Conservation (phyloP, 2,329 filamentous ascomycete species). For the Sporothrix pseudoabietina region DNA sequence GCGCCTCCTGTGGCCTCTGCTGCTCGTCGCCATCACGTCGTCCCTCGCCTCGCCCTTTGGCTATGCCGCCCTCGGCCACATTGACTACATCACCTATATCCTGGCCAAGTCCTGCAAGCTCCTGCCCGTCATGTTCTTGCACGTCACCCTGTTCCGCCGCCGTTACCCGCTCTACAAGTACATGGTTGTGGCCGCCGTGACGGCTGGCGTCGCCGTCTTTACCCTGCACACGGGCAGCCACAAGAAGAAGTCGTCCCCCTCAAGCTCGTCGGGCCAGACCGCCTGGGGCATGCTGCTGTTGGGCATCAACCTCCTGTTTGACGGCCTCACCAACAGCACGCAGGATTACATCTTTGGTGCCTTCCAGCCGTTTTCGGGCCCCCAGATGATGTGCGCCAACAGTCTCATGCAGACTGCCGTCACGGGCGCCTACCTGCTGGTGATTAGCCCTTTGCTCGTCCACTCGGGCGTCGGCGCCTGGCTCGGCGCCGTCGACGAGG, state of each 20-base stretch:
- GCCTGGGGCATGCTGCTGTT: constrained; percentile 82
- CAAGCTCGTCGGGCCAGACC: constrained; percentile 55
- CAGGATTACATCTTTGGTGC: constrained; percentile 90
- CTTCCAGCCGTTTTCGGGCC: constrained; percentile 80
- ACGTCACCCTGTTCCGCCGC: constrained; percentile 87
- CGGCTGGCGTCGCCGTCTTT: constrained; percentile 89
- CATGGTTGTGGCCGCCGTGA: constrained; percentile 86
- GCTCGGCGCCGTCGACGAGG: constrained; percentile 69
- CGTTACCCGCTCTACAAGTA: constrained; percentile 96
- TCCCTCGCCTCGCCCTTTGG: constrained; percentile 94
- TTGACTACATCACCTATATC: constrained; percentile 98
- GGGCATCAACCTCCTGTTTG: constrained; percentile 87
- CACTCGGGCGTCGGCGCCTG: constrained; percentile 65
- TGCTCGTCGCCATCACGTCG: constrained; percentile 83
- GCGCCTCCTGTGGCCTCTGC: constrained; percentile 73
- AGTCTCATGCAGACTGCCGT: constrained; percentile 83
- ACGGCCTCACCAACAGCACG: constrained; percentile 93
- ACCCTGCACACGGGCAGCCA: constrained; percentile 74
- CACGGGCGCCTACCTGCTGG: constrained; percentile 73
- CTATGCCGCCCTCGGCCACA: constrained; percentile 86
- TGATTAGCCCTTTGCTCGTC: constrained; percentile 78
- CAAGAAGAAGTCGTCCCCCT: constrained; percentile 46
- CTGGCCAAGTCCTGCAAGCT: constrained; percentile 98
- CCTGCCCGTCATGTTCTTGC: constrained; percentile 96
- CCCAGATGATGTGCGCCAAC: constrained; percentile 99